Percentiles rank a stretch among this genome's conserved stretches.
These are phyloP conservation scores for Chiua sp. DNA, from an alignment of 1,284 basidiomycete species.

Conservation along the genomic window DNA sequence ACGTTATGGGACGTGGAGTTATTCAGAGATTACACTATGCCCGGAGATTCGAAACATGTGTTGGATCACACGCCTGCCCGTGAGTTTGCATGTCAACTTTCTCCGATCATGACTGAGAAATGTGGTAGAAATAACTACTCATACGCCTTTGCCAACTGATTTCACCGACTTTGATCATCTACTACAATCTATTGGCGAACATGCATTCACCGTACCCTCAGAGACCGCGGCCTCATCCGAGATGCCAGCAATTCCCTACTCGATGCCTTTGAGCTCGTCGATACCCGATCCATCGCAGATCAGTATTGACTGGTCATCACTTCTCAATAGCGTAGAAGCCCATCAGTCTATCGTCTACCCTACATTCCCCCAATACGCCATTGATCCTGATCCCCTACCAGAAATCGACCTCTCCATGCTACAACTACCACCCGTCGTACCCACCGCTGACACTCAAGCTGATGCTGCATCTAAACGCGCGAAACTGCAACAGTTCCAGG, in stretches of 20 bases:
- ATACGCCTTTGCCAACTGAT: neutral
- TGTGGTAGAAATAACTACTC: neutral
- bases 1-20: constrained; percentile 26
- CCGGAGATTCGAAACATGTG: neutral
- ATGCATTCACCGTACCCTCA: neutral
- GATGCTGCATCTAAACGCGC: constrained; percentile 18
- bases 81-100: neutral
- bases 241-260: neutral
- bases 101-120: neutral
- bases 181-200: constrained; percentile 10
- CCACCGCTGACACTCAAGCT: neutral
- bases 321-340: constrained; percentile 7
- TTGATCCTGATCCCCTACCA: constrained; percentile 4
- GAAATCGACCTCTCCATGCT: constrained; percentile 28
- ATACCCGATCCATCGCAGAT: neutral
- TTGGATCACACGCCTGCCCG: neutral
- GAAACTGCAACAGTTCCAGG: constrained; percentile 25
- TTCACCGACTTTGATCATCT: constrained; percentile 6
- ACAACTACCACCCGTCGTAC: constrained; percentile 16
- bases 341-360: neutral
- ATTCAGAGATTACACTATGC: constrained; percentile 23
- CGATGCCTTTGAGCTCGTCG: neutral
- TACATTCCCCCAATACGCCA: neutral
- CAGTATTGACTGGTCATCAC: constrained; percentile 17
- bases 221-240: neutral